Evolutionary conservation across 352 stramenopile species (phyloP).

Genomic region (Globisporangium alternatum): DNA sequence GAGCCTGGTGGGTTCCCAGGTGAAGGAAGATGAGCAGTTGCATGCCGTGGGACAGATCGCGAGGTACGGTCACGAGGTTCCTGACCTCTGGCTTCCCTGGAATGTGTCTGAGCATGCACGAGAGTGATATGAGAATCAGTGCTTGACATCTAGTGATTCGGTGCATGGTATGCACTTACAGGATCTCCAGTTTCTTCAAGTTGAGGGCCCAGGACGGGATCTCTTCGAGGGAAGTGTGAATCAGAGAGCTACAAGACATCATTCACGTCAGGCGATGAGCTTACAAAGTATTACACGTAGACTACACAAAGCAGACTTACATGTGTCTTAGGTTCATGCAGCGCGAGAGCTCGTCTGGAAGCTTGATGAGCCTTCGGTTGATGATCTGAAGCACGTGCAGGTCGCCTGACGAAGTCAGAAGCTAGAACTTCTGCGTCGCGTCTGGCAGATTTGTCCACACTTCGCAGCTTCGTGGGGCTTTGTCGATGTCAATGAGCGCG

Average conservation of each 20-base stretch:
- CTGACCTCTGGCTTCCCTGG: background rate
- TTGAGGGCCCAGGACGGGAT: slow-evolving; percentile 33
- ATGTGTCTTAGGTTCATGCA: slow-evolving; percentile 35
- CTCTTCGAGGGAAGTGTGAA: slow-evolving; percentile 21
- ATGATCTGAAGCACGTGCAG: slow-evolving; percentile 33
- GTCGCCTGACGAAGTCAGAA: slow-evolving; percentile 24
- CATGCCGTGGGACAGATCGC: slow-evolving; percentile 18
- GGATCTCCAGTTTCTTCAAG: slow-evolving; percentile 30
- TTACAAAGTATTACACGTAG: too few relatives aligned
- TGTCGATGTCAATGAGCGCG: slow-evolving; percentile 31
- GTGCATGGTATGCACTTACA: too few relatives aligned
- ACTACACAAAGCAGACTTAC: slow-evolving; percentile 24
- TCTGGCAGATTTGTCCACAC: slow-evolving; percentile 31
- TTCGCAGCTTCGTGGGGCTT: slow-evolving; percentile 26
- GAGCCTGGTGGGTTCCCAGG: slow-evolving; percentile 19
- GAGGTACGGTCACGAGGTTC: background rate
- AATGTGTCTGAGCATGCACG: background rate
- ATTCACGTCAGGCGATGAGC: too few relatives aligned
- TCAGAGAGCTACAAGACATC: slow-evolving; percentile 20
- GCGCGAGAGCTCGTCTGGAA: slow-evolving; percentile 23
- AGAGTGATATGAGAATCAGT: background rate
- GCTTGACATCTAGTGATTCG: too few relatives aligned
- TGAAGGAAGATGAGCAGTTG: slow-evolving; percentile 28
- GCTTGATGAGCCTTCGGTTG: slow-evolving; percentile 22
- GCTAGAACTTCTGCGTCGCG: slow-evolving; percentile 19